phyloP scores from a whole-genome alignment of 2,329 filamentous ascomycete species.

The Huntiella abstrusa region DNA sequence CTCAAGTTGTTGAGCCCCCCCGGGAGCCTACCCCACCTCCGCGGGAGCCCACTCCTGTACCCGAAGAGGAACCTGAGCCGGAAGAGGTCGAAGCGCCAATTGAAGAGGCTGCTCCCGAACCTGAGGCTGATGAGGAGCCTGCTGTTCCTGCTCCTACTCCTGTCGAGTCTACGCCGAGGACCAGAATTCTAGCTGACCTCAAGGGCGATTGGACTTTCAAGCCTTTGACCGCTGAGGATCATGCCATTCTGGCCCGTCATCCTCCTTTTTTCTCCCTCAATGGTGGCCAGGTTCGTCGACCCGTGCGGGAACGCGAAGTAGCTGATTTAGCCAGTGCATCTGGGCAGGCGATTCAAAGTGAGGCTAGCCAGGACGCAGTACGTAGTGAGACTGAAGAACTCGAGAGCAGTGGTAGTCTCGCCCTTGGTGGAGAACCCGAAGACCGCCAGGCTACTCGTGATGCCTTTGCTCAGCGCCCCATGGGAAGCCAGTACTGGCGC shows the following conservation, averaged over 20 bases:
- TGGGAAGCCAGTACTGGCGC: conserved; percentile 50
- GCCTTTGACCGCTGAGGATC: conserved; percentile 11
- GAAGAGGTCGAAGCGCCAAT: not conserved
- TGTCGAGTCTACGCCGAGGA: not conserved
- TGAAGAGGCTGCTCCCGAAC: not conserved
- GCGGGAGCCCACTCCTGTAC: too few relatives aligned
- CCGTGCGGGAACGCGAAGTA: conserved; percentile 43
- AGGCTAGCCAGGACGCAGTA: conserved; percentile 29
- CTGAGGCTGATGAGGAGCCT: not conserved
- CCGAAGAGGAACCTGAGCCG: too few relatives aligned
- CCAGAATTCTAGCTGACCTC: conserved; percentile 12
- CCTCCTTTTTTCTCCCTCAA: conserved; percentile 69
- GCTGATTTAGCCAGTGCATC: not conserved
- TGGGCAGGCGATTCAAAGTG: conserved; percentile 22
- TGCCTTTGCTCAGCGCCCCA: conserved; percentile 38
- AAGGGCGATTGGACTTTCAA: conserved; percentile 13
- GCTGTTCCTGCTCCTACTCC: not conserved
- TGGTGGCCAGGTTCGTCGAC: conserved; percentile 64
- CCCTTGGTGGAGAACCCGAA: conserved; percentile 83
- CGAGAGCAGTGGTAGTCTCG: conserved; percentile 67
- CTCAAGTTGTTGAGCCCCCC: conserved; percentile 4
- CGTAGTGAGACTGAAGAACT: conserved; percentile 34
- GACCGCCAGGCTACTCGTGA: conserved; percentile 44
- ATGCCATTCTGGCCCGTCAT: conserved; percentile 14
- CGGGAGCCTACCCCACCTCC: too few relatives aligned